A percentile compares a stretch with the other conserved stretches of the same genome.
Evolutionary conservation across 805 yeast species (phyloP).

Genomic region (Komagataella kurtzmanii): DNA sequence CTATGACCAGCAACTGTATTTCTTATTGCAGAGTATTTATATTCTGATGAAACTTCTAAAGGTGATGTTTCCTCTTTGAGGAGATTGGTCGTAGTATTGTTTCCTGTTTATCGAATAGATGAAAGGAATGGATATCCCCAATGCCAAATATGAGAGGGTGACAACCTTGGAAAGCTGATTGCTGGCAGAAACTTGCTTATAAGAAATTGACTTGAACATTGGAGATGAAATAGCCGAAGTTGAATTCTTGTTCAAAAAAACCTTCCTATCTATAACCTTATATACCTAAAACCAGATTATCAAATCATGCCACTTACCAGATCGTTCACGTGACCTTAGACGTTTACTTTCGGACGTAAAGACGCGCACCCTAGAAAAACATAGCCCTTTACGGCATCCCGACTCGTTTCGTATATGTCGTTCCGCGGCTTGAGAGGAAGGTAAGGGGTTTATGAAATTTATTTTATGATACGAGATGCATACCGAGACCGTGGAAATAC

Average conservation of each 20-base stretch:
- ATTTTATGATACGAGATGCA: not conserved
- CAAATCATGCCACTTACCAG: not conserved
- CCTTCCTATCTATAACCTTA: not conserved
- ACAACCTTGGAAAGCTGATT: constrained; percentile 8
- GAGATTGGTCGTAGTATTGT: constrained; percentile 6
- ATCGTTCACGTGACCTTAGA: not conserved
- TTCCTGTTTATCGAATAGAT: constrained; percentile 1
- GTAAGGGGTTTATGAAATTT: not conserved
- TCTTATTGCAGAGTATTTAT: constrained; percentile 5
- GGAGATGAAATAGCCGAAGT: not conserved
- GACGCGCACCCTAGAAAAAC: not conserved
- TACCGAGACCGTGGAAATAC: not conserved
- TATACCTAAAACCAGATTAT: not conserved
- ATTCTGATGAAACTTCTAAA: constrained; percentile 18
- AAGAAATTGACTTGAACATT: not conserved
- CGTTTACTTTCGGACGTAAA: not conserved
- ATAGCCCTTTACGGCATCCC: not conserved
- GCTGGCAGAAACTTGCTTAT: not conserved
- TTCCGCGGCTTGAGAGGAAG: not conserved
- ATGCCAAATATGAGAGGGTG: constrained; percentile 17
- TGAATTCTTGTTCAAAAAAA: not conserved
- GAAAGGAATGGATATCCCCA: constrained; percentile 21
- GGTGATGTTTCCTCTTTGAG: constrained; percentile 14
- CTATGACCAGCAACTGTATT: not conserved
- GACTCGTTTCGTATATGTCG: not conserved